Conservation (phyloP, 768 basidiomycete genomes). For the Lentinula detonsa region DNA sequence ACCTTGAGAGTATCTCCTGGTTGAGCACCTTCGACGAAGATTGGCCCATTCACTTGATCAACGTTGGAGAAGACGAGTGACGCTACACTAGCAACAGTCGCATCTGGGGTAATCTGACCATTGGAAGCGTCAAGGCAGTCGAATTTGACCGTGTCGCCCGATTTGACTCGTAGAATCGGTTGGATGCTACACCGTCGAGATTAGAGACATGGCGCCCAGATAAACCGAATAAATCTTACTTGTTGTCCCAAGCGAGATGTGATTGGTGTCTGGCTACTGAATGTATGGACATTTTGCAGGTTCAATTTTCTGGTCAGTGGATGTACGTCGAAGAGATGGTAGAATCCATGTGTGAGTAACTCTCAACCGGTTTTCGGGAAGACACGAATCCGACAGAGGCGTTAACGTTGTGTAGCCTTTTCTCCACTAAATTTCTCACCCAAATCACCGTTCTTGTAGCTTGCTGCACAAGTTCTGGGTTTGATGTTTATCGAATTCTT, state of each 20-base stretch:
- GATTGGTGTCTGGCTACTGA: conserved; percentile 43
- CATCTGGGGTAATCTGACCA: conserved; percentile 44
- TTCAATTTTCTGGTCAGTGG: conserved; percentile 42
- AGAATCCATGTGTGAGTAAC: neutral
- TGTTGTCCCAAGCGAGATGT: conserved; percentile 59
- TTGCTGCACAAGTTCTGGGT: too few relatives aligned
- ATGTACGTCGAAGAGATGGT: conserved; percentile 46
- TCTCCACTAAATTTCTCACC: too few relatives aligned
- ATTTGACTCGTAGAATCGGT: conserved; percentile 41
- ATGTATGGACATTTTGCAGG: conserved; percentile 37
- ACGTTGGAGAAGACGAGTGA: conserved; percentile 40
- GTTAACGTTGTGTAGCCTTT: too few relatives aligned
- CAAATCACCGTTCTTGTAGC: too few relatives aligned
- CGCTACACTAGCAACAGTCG: conserved; percentile 28
- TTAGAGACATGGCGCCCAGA: neutral
- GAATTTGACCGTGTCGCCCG: conserved; percentile 50
- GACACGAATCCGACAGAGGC: too few relatives aligned
- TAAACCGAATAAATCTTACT: conserved; percentile 23
- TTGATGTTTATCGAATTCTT: too few relatives aligned
- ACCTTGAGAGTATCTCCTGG: conserved; percentile 58
- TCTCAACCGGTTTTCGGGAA: too few relatives aligned
- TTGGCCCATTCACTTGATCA: conserved; percentile 57
- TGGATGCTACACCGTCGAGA: conserved; percentile 33
- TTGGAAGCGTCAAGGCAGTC: conserved; percentile 63
- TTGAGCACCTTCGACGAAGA: conserved; percentile 43